Evolutionary conservation across 306 rosid species (phyloP).

Genomic region (Pachyrhizus erosus): DNA sequence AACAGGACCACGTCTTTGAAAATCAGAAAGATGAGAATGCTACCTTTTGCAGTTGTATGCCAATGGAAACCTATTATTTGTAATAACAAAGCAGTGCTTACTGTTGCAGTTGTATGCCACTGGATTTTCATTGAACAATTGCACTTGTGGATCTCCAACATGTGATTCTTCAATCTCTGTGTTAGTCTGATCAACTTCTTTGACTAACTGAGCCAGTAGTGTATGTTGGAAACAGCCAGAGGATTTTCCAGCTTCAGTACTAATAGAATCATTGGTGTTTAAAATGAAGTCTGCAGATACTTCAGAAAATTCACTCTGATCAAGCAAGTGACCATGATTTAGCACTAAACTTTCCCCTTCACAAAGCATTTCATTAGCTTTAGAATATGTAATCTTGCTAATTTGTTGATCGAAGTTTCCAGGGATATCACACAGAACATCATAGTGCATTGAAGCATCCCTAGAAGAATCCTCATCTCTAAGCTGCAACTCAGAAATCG

Average conservation of each 20-base stretch:
- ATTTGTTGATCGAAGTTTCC: constrained; percentile 42
- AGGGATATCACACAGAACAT: constrained; percentile 24
- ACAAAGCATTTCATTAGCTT: constrained; percentile 19
- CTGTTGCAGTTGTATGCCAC: constrained; percentile 17
- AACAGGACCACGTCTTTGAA: constrained; percentile 38
- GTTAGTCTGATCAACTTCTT: constrained; percentile 25
- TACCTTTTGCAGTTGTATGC: constrained; percentile 38
- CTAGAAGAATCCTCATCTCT: constrained; percentile 33
- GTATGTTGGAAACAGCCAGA: constrained; percentile 32
- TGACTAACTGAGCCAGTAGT: constrained; percentile 28
- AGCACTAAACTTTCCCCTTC: constrained; percentile 37
- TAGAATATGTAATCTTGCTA: constrained; percentile 18
- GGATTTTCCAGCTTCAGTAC: constrained; percentile 33
- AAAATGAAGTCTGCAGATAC: constrained; percentile 31
- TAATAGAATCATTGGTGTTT: not conserved
- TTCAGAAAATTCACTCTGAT: constrained; percentile 32
- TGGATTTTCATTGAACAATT: constrained; percentile 32
- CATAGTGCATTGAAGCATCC: constrained; percentile 39
- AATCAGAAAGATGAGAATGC: constrained; percentile 45
- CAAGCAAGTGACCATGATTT: constrained; percentile 26
- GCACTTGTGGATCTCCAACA: constrained; percentile 34
- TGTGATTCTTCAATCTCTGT: constrained; percentile 40
- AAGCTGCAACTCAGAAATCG: constrained; percentile 32
- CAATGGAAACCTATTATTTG: constrained; percentile 20
- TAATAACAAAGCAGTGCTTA: constrained; percentile 2